Percentiles rank a stretch among this genome's conserved stretches.
These are phyloP conservation scores for Trichophyton rubrum DNA, from an alignment of 2,329 filamentous ascomycete genomes.

Conservation along the genomic window DNA sequence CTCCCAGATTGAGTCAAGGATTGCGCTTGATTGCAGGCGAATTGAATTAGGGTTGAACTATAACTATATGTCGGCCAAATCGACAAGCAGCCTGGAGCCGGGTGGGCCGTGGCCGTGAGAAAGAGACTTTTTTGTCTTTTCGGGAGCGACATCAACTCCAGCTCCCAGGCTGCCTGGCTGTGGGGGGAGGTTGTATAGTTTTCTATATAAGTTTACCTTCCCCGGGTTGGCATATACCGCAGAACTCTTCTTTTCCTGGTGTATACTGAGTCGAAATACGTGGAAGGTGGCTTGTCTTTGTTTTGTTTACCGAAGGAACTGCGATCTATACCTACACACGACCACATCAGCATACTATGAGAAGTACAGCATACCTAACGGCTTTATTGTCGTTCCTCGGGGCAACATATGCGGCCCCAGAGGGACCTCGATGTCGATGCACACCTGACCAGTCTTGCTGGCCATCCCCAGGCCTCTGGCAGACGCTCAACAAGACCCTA, in stretches of 20 bases:
- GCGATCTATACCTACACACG: neutral
- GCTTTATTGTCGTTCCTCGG: slow-evolving; percentile 5
- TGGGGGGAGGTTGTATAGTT: neutral
- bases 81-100: neutral
- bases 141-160: neutral
- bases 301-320: neutral
- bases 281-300: neutral
- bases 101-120: neutral
- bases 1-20: neutral
- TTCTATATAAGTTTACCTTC: neutral
- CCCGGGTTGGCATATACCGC: neutral
- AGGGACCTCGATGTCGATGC: slow-evolving; percentile 22
- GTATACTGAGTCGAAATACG: neutral
- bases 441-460: slow-evolving; percentile 44
- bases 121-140: neutral
- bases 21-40: neutral
- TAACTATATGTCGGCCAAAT: neutral
- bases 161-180: neutral
- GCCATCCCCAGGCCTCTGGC: slow-evolving; percentile 39
- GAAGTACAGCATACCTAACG: neutral
- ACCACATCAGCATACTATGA: neutral
- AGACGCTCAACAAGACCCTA: slow-evolving; percentile 40
- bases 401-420: neutral
- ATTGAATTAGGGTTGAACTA: neutral
- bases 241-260: neutral